These are phyloP conservation scores for Steccherinum ochraceum DNA, from an alignment of 768 basidiomycete species.

Conservation along the genomic window DNA sequence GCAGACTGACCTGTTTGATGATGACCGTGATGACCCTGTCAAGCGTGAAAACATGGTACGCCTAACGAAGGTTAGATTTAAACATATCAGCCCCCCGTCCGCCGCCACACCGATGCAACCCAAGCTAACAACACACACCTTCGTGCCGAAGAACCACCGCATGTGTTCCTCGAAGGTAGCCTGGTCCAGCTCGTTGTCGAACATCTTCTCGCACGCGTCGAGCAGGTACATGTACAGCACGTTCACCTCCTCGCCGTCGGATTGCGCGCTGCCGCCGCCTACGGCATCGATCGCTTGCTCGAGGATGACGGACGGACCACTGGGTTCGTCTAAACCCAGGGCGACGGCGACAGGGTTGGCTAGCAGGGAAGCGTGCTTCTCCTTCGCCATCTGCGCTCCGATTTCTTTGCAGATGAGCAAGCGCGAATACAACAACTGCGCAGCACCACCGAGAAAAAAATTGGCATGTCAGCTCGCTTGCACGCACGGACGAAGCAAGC, in stretches of 20 bases:
- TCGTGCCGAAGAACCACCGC: slow-evolving; percentile 89
- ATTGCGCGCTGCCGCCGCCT: slow-evolving; percentile 35
- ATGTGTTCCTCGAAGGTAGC: slow-evolving; percentile 92
- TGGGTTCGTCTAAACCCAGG: slow-evolving; percentile 81
- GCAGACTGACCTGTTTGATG: slow-evolving; percentile 75
- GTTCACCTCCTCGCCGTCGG: slow-evolving; percentile 38
- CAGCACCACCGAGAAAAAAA: neutral
- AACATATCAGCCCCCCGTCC: no score
- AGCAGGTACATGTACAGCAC: slow-evolving; percentile 86
- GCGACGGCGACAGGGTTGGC: slow-evolving; percentile 80
- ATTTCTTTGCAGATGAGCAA: slow-evolving; percentile 81
- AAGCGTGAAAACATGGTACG: slow-evolving; percentile 87
- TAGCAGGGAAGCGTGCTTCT: slow-evolving; percentile 58
- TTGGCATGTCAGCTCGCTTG: neutral
- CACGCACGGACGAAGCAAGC: no score
- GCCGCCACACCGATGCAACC: no score
- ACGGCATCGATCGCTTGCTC: slow-evolving; percentile 59
- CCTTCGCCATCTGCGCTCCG: slow-evolving; percentile 60
- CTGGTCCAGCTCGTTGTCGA: slow-evolving; percentile 90
- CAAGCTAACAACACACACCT: slow-evolving; percentile 43
- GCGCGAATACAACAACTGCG: slow-evolving; percentile 83
- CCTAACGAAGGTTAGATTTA: no score
- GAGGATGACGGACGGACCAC: slow-evolving; percentile 63
- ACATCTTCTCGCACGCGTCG: slow-evolving; percentile 87
- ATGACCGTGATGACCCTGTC: slow-evolving; percentile 88